Conservation (phyloP, 176 grass and related monocot species). For the Leersia perrieri region DNA sequence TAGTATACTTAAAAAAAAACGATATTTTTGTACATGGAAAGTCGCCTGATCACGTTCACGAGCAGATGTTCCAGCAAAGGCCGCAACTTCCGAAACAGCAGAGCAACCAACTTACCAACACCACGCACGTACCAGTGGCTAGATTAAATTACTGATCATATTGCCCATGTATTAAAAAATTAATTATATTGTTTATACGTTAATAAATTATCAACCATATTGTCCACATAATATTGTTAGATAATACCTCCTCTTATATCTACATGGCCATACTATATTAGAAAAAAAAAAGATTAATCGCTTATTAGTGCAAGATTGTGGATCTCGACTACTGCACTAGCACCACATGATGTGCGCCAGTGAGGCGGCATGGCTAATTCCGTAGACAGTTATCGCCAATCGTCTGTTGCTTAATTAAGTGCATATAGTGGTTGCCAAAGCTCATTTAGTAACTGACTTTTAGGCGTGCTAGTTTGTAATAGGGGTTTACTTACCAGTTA, state of each 20-base stretch:
- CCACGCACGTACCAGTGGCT: neutral
- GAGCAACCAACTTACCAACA: conserved; percentile 4
- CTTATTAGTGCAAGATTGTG: conserved; percentile 25
- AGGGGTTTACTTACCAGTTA: conserved; percentile 22
- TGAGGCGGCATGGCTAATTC: neutral
- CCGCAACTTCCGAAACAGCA: conserved; percentile 13
- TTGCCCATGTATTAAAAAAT: neutral
- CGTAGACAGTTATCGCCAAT: neutral
- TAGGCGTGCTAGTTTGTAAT: conserved; percentile 29
- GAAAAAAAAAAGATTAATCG: neutral
- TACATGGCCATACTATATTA: neutral
- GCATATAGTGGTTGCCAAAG: conserved; percentile 30
- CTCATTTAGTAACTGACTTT: too few relatives aligned
- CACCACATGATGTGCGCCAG: conserved; percentile 8
- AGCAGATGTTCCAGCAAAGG: conserved; percentile 19
- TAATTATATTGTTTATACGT: neutral
- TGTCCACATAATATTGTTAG: neutral
- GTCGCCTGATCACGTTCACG: conserved; percentile 16
- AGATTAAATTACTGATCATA: neutral
- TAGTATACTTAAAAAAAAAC: neutral
- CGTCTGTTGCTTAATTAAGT: conserved; percentile 16
- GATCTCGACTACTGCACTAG: conserved; percentile 31
- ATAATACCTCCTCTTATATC: neutral
- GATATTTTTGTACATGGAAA: neutral
- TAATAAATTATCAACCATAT: conserved; percentile 3